Evolutionary conservation across 768 basidiomycete genomes (phyloP).

Genomic region (Pleurotus giganteus): DNA sequence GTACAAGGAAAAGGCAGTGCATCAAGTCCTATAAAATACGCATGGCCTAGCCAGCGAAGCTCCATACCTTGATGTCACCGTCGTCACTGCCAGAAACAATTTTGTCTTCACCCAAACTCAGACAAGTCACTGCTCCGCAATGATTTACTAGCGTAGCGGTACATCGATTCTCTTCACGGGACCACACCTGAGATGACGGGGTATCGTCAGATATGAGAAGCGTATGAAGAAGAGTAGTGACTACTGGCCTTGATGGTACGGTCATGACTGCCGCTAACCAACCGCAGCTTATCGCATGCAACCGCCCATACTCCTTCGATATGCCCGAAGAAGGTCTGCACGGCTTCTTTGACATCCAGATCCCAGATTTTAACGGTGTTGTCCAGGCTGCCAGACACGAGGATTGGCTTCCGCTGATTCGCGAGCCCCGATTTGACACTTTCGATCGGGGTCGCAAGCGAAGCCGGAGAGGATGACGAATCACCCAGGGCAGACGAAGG

Average conservation of each 20-base stretch:
- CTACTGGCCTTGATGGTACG: slow-evolving; percentile 88
- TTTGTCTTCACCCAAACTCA: slow-evolving; percentile 91
- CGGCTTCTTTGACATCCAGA: slow-evolving; percentile 76
- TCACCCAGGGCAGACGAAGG: neutral
- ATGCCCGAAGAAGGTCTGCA: slow-evolving; percentile 90
- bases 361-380: slow-evolving; percentile 98
- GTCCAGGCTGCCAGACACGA: slow-evolving; percentile 89
- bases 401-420: slow-evolving; percentile 57
- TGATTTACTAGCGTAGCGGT: slow-evolving; percentile 91
- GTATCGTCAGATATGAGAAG: slow-evolving; percentile 11
- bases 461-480: slow-evolving; percentile 4
- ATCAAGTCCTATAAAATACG: no score
- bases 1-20: neutral
- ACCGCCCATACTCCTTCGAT: slow-evolving; percentile 99
- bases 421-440: neutral
- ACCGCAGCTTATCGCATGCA: slow-evolving; percentile 84
- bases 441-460: neutral
- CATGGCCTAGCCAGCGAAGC: slow-evolving; percentile 45
- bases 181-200: slow-evolving; percentile 76
- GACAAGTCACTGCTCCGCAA: slow-evolving; percentile 88
- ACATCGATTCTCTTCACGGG: slow-evolving; percentile 83
- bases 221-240: slow-evolving; percentile 2
- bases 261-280: slow-evolving; percentile 94
- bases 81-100: slow-evolving; percentile 97
- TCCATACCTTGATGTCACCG: slow-evolving; percentile 85